Base-by-base conservation (phyloP, 139 green algal species). In the Chlorella ohadii region DNA sequence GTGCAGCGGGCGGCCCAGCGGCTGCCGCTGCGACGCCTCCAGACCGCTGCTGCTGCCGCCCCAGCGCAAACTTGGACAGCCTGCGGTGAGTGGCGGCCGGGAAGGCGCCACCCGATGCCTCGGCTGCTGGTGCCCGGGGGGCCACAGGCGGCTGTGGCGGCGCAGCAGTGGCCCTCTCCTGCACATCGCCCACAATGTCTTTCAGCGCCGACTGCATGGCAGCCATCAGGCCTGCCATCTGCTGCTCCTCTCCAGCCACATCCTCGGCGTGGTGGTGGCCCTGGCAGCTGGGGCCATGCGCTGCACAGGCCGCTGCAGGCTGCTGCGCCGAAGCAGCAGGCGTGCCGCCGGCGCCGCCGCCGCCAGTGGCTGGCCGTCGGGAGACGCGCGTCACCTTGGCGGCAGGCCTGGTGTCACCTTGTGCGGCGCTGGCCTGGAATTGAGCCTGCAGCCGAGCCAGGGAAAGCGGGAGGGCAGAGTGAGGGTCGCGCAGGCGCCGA, bases 51-150 rank as follows among this genome's bases (percentile, higher is more conserved):
- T 34, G 41, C 63, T 82, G 68, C 41, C 86, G 57, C 5, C 44
- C 81, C 55, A 90, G 68, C 0, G 86, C 70, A 85, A 91, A 91
- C 55, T 87, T 88, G 38, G 88, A 91, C 22, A 65, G 36, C 56
- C 64, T 77, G 56, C 88, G 86, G 81, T 91, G 88, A 31, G 79
- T 73, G 22, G 88, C 88, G 33, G 74, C 36, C 3, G 88, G 88
- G 59, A 91, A 91, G n/a, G 86, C 44, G 56, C 28, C 41, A 27
- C 56, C 31, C 27, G 64, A 3, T 25, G 63, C 36, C 13, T 63
- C 31, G 64, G 74, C 57, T 7, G 68, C 11, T 11, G 73, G 13
- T 1, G 55, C 28, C 17, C 27, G 7, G 19, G 63, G 38, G 17
- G 72, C 55, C 0, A 13, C 33, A 1, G 41, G 39, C 74, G 81